Evolutionary conservation across 2,329 filamentous ascomycete species (phyloP).

Genomic region (Dactylonectria macrodidyma): DNA sequence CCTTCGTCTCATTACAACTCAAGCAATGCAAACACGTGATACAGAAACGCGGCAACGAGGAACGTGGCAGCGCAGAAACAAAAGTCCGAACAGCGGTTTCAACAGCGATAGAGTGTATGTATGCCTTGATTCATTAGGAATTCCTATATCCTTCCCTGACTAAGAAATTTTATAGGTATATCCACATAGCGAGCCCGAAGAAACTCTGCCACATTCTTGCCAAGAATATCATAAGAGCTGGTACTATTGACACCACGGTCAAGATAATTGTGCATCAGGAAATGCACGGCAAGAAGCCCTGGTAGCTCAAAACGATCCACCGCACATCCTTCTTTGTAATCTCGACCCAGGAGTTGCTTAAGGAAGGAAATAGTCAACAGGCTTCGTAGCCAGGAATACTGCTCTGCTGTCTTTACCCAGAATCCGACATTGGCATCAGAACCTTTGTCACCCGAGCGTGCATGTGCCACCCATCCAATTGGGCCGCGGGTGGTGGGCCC

Average conservation of each 20-base stretch:
- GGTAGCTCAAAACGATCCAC: conserved; percentile 30
- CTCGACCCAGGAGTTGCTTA: conserved; percentile 46
- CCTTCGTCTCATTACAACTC: too few relatives aligned
- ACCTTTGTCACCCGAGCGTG: conserved; percentile 41
- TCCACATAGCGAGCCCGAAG: too few relatives aligned
- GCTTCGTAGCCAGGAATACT: conserved; percentile 59
- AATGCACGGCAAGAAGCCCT: conserved; percentile 25
- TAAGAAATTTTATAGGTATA: too few relatives aligned
- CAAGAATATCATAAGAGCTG: not conserved
- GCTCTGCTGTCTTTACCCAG: conserved; percentile 58
- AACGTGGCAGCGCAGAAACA: too few relatives aligned
- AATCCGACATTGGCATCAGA: conserved; percentile 58
- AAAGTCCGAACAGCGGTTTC: too few relatives aligned
- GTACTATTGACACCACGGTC: not conserved
- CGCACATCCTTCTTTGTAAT: conserved; percentile 25
- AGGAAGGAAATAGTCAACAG: conserved; percentile 57
- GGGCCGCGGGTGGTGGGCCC: conserved; percentile 44
- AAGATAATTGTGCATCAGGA: not conserved
- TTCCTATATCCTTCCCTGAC: too few relatives aligned
- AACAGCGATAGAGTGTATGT: too few relatives aligned
- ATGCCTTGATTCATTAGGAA: too few relatives aligned
- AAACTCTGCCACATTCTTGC: too few relatives aligned
- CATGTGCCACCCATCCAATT: conserved; percentile 46
- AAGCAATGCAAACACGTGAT: too few relatives aligned
- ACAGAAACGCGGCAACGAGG: too few relatives aligned